Base-by-base conservation (phyloP, 1,284 basidiomycete species). In the Vanrija sp. region DNA sequence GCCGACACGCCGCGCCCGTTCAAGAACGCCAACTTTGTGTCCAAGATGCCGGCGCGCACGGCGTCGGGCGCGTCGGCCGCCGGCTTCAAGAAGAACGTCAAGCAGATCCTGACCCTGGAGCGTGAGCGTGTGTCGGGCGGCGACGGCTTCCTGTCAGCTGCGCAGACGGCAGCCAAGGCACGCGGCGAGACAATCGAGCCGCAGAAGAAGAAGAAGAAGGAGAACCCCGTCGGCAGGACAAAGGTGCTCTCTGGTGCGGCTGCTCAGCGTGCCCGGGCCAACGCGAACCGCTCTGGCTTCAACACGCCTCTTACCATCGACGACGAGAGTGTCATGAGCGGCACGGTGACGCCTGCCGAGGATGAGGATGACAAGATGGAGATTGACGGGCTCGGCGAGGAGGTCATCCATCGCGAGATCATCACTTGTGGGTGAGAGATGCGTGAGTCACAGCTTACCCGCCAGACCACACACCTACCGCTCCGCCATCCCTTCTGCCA, bases 91-190 rank as follows among this genome's bases (percentile, higher is more conserved):
- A 72, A 72, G 50, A 73, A 69, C 47, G 65, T 64, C 38, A 78
- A 77, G 61, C 76, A 78, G 63, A 71, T 78, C 42, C 62, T 77
- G 5, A 62, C 58, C 28, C 64, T 75, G 6, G 76, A 78, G 51
- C 61, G 74, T 15, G 74, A 77, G 51, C 55, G 73, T 6, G 53
- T 69, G 4, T 58, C 58, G 6, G 73, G 72, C n/a, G 73, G 71
- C 10, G 69, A 74, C 53, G 71, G 72, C 3, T 73, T 73, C 51
- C 46, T 71, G 18, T 62, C 64, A 0, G 70, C 73, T 3, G 56
- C 57, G 28, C 71, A 73, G 54, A 66, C 66, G 3, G 58, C 58
- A 1, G 66, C 66, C 39, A 66, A 66, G 48, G 65, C 65, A 25
- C 55, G 71, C 18, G 73, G 73, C 5, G 71, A 72, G 57, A 46